phyloP scores from a whole-genome alignment of 768 basidiomycete genomes.

The Boletus sp. region DNA sequence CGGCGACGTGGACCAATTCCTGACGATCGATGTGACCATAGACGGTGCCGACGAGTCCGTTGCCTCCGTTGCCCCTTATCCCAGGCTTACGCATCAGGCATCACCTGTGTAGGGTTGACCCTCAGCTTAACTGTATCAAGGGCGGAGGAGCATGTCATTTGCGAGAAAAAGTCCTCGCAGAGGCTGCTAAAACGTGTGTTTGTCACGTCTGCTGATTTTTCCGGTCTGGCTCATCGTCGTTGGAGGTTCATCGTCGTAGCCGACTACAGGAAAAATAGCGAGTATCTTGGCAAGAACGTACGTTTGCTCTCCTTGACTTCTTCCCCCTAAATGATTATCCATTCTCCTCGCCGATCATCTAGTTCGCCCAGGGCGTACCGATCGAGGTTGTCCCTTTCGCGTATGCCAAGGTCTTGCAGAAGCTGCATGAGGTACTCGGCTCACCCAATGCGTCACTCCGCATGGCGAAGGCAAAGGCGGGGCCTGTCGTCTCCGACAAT shows the following conservation, averaged over 20 bases:
- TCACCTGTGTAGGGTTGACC: conserved; percentile 63
- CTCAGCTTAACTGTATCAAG: conserved; percentile 88
- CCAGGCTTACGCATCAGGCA: neutral
- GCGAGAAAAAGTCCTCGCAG: conserved; percentile 95
- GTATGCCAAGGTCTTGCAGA: conserved; percentile 81
- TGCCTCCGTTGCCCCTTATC: neutral
- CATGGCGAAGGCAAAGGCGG: conserved; percentile 93
- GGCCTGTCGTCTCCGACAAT: conserved; percentile 95
- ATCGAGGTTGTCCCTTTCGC: conserved; percentile 98
- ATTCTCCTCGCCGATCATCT: neutral
- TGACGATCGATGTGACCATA: conserved; percentile 90
- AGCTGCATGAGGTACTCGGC: conserved; percentile 56
- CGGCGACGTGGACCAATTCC: conserved; percentile 88
- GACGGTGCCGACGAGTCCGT: conserved; percentile 96
- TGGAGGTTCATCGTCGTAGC: conserved; percentile 76
- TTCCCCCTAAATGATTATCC: neutral
- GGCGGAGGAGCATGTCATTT: conserved; percentile 96
- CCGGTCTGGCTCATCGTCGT: conserved; percentile 51
- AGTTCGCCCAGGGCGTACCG: conserved; percentile 89
- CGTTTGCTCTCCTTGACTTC: conserved; percentile 26
- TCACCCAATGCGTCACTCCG: conserved; percentile 75
- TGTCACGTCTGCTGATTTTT: neutral
- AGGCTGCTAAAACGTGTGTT: conserved; percentile 78
- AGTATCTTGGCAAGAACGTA: conserved; percentile 78
- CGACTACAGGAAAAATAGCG: conserved; percentile 92